These are phyloP conservation scores for Verticillium isaacii DNA, from an alignment of 2,329 filamentous ascomycete species.

Conservation along the genomic window DNA sequence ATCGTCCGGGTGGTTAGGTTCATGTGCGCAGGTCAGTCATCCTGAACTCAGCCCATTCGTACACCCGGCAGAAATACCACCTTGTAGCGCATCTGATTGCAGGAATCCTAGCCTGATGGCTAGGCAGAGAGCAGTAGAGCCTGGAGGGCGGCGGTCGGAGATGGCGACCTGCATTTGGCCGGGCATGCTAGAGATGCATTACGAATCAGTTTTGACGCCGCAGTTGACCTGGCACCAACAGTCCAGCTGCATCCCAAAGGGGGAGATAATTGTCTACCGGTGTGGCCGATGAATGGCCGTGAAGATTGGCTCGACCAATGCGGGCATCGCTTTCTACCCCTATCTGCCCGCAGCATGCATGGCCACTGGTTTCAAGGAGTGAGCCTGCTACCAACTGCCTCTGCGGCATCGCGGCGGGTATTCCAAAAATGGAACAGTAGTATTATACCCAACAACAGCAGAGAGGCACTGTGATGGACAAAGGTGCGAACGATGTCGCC, in stretches of 20 bases:
- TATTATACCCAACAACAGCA: background rate
- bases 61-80: no score
- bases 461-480: background rate
- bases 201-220: no score
- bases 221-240: background rate
- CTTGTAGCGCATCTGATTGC: no score
- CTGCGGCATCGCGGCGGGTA: background rate
- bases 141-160: no score
- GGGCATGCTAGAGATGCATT: no score
- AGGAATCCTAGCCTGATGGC: no score
- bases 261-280: background rate
- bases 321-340: background rate
- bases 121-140: no score
- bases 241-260: background rate
- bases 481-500: no score
- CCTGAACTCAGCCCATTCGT: no score
- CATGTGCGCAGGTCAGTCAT: no score
- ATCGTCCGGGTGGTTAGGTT: no score
- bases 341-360: background rate
- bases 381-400: background rate
- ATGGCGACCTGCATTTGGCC: no score
- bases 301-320: background rate
- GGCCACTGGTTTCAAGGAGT: background rate
- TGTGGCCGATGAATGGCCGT: background rate
- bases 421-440: background rate